A percentile compares a stretch with the other conserved stretches of the same genome.
phyloP scores from a whole-genome alignment of 2,329 filamentous ascomycete genomes.

The Pestalotiopsis sp. region DNA sequence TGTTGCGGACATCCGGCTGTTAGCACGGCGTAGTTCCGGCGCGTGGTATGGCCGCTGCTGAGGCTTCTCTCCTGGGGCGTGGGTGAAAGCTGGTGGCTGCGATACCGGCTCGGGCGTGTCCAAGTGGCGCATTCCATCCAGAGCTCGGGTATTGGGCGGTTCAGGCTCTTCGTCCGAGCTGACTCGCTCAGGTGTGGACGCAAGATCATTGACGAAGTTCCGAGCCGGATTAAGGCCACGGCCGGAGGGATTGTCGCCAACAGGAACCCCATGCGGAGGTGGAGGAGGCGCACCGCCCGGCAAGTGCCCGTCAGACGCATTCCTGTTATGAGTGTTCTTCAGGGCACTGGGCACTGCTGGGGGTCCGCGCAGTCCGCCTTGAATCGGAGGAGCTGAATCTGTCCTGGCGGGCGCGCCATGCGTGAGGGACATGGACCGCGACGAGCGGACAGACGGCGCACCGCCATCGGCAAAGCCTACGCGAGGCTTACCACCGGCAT shows the following conservation, averaged over 20 bases:
- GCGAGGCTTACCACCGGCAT: slow-evolving; percentile 41
- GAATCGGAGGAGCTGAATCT: slow-evolving; percentile 54
- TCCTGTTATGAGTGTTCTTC: slow-evolving; percentile 44
- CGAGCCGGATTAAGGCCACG: slow-evolving; percentile 40
- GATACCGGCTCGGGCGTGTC: slow-evolving; percentile 77
- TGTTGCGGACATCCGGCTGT: slow-evolving; percentile 79
- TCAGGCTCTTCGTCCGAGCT: slow-evolving; percentile 60
- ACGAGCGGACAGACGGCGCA: slow-evolving; percentile 46
- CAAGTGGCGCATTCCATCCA: slow-evolving; percentile 58
- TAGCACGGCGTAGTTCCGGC: slow-evolving; percentile 77
- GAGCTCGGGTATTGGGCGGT: slow-evolving; percentile 48
- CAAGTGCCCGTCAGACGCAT: slow-evolving; percentile 49
- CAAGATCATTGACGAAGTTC: slow-evolving; percentile 46
- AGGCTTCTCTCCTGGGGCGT: slow-evolving; percentile 73
- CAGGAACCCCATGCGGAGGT: slow-evolving; percentile 26
- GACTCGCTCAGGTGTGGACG: slow-evolving; percentile 52
- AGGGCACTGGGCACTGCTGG: slow-evolving; percentile 35
- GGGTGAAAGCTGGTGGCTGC: slow-evolving; percentile 77
- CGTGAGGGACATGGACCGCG: slow-evolving; percentile 53
- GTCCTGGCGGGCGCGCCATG: slow-evolving; percentile 43
- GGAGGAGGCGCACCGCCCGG: slow-evolving; percentile 25
- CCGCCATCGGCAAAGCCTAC: slow-evolving; percentile 63
- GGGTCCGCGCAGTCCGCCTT: slow-evolving; percentile 39
- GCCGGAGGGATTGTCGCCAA: slow-evolving; percentile 33
- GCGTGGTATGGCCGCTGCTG: slow-evolving; percentile 72